Percentiles rank a stretch among this genome's conserved stretches.
phyloP scores from a whole-genome alignment of 2,329 filamentous ascomycete species.

The Fusarium sp. region DNA sequence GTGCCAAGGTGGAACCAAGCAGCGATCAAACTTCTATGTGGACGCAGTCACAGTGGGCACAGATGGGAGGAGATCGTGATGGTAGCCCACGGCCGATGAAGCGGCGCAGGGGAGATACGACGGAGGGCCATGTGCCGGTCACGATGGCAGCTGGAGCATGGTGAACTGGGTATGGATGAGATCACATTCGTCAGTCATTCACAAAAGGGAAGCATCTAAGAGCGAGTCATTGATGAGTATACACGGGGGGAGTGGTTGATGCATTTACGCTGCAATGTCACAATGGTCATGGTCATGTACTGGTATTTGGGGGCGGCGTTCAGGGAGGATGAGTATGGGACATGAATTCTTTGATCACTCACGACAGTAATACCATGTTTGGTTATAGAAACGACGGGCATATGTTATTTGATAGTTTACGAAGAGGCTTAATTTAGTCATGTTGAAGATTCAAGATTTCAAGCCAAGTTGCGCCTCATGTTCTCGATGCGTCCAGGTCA shows the following conservation, averaged over 20 bases:
- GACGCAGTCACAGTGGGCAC: constrained; percentile 51
- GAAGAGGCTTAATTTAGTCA: constrained; percentile 10
- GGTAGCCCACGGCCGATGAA: constrained; percentile 53
- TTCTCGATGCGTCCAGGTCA: background rate
- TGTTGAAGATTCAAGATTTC: background rate
- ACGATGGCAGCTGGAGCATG: constrained; percentile 47
- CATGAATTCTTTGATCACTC: constrained; percentile 6
- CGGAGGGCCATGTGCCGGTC: constrained; percentile 49
- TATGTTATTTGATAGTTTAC: constrained; percentile 27
- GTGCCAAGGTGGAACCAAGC: constrained; percentile 47
- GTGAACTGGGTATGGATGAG: constrained; percentile 31
- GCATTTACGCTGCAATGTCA: constrained; percentile 33
- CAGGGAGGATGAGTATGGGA: constrained; percentile 3
- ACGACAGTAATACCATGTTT: constrained; percentile 33
- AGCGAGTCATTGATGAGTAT: constrained; percentile 7
- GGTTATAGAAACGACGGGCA: constrained; percentile 21
- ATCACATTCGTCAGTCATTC: background rate
- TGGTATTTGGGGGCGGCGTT: constrained; percentile 27
- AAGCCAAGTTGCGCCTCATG: background rate
- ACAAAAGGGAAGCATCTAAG: constrained; percentile 2
- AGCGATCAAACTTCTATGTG: constrained; percentile 49
- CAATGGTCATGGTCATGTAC: constrained; percentile 23
- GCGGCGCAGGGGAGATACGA: constrained; percentile 50
- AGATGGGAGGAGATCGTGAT: constrained; percentile 50
- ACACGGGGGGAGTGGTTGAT: constrained; percentile 5